Evolutionary conservation across 495 filamentous ascomycete species (phyloP).

Genomic region (Arthonia radiata): DNA sequence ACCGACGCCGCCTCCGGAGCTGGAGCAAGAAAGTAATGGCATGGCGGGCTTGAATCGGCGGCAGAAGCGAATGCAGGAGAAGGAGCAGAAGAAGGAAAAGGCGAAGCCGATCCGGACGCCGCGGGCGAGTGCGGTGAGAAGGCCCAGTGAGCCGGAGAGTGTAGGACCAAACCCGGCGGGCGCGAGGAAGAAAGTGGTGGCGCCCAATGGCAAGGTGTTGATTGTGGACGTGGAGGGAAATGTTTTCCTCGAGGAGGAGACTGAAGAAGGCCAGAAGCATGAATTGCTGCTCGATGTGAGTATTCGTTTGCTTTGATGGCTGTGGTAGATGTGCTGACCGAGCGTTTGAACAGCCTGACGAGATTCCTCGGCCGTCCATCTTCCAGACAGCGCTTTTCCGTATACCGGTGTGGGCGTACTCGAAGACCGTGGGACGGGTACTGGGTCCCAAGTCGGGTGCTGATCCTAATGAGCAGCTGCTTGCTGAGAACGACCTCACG

Average conservation of each 20-base stretch:
- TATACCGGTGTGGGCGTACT: constrained; percentile 40
- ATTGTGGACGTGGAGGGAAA: constrained; percentile 80
- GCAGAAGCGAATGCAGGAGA: constrained; percentile 69
- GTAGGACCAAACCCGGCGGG: constrained; percentile 31
- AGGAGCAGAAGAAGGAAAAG: constrained; percentile 45
- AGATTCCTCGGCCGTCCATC: constrained; percentile 38
- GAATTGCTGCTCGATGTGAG: constrained; percentile 68
- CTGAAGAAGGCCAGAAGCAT: constrained; percentile 55
- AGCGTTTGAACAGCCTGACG: constrained; percentile 29
- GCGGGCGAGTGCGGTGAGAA: constrained; percentile 13
- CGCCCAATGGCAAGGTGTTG: constrained; percentile 83
- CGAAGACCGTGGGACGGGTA: constrained; percentile 25
- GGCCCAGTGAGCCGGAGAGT: constrained; percentile 14
- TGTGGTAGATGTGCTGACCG: too few relatives aligned
- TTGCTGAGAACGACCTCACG: too few relatives aligned
- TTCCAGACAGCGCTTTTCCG: constrained; percentile 44
- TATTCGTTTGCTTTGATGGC: constrained; percentile 3
- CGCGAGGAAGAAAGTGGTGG: constrained; percentile 57
- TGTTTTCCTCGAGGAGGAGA: constrained; percentile 75
- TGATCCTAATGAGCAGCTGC: too few relatives aligned
- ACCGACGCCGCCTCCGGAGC: constrained; percentile 21
- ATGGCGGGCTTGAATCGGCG: constrained; percentile 56
- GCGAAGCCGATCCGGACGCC: constrained; percentile 17
- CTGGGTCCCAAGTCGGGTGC: too few relatives aligned
- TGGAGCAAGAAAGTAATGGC: constrained; percentile 8